These are phyloP conservation scores for Suillus luteus DNA, from an alignment of 768 basidiomycete species.

Conservation along the genomic window DNA sequence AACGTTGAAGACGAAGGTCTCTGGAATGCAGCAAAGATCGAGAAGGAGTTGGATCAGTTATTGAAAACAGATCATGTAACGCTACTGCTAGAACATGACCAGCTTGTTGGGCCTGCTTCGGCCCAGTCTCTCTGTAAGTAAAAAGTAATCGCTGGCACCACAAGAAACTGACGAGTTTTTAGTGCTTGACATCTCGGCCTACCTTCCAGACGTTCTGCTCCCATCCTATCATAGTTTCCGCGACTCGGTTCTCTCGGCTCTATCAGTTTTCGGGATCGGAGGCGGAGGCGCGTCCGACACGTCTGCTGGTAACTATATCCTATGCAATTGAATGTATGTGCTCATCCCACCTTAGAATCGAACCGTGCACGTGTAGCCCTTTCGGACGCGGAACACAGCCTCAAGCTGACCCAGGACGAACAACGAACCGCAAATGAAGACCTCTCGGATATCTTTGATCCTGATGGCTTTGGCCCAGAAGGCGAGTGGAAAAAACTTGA, in stretches of 20 bases:
- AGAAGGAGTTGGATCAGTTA: conserved; percentile 56
- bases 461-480: conserved; percentile 66
- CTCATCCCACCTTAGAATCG: conserved; percentile 45
- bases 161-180: conserved; percentile 6
- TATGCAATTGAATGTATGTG: conserved; percentile 2
- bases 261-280: conserved; percentile 65
- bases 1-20: conserved; percentile 58
- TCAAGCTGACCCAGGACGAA: conserved; percentile 54
- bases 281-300: conserved; percentile 35
- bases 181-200: conserved; percentile 83
- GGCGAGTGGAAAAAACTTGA: conserved; percentile 98
- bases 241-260: conserved; percentile 58
- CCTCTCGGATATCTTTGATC: conserved; percentile 64
- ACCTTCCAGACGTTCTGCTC: conserved; percentile 80
- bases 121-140: conserved; percentile 59
- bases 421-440: conserved; percentile 57
- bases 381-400: conserved; percentile 60
- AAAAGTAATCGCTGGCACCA: background rate
- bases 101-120: conserved; percentile 53
- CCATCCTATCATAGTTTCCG: conserved; percentile 74
- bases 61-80: conserved; percentile 70
- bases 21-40: conserved; percentile 63
- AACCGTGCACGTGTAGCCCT: conserved; percentile 63
- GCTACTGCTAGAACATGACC: conserved; percentile 77
- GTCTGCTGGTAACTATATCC: conserved; percentile 40